Percentiles rank a stretch among this genome's conserved stretches.
These are phyloP conservation scores for Recurvomyces mirabilis DNA, from an alignment of 495 filamentous ascomycete genomes.

Conservation along the genomic window DNA sequence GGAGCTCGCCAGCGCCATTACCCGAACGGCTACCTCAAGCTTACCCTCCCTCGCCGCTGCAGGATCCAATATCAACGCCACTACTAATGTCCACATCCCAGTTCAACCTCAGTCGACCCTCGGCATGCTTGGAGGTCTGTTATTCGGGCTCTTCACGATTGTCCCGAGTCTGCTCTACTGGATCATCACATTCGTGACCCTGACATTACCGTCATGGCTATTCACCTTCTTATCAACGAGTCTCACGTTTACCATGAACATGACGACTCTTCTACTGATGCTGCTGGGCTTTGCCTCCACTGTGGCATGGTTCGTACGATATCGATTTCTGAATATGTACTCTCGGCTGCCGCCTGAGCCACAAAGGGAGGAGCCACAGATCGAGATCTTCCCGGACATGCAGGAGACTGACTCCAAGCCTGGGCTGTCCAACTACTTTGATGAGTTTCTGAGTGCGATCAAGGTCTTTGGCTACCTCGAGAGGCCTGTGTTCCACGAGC, in stretches of 20 bases:
- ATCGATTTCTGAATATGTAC: constrained; percentile 93
- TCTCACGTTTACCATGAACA: constrained; percentile 95
- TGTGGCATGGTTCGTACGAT: constrained; percentile 84
- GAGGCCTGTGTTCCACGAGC: constrained; percentile 90
- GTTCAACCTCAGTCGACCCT: constrained; percentile 4
- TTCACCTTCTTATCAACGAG: constrained; percentile 93
- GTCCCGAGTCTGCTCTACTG: constrained; percentile 72
- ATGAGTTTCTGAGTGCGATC: constrained; percentile 97
- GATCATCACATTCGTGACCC: constrained; percentile 71
- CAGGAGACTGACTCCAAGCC: constrained; percentile 84
- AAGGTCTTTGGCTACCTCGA: constrained; percentile 98
- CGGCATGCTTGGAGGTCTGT: constrained; percentile 17
- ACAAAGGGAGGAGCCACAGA: constrained; percentile 85
- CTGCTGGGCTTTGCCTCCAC: constrained; percentile 63
- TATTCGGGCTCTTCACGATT: constrained; percentile 25
- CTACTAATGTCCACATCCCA: background rate
- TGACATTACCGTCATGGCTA: constrained; percentile 78
- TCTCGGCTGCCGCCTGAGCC: constrained; percentile 84
- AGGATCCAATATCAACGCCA: background rate
- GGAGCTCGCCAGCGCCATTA: too few relatives aligned
- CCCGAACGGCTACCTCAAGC: background rate
- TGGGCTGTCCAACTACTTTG: constrained; percentile 85
- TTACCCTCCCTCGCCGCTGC: constrained; percentile 5
- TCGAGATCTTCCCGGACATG: constrained; percentile 87
- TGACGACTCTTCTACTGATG: constrained; percentile 85